A percentile compares a stretch with the other conserved stretches of the same genome.
Conservation (phyloP, 495 filamentous ascomycete genomes). For the Daldinia childiae region DNA sequence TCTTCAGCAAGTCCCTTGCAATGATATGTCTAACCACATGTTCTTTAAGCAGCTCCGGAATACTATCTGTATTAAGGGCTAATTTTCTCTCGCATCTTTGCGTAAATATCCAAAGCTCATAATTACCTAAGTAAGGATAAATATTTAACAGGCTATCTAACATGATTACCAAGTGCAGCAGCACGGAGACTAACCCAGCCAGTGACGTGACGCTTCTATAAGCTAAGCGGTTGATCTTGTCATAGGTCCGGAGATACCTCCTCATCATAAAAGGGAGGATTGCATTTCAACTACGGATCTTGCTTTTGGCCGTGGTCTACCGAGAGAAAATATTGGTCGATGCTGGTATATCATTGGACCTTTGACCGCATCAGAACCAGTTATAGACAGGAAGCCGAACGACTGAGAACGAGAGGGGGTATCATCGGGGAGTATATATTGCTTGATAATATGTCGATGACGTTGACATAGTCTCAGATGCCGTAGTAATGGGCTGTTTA, state of each 20-base stretch:
- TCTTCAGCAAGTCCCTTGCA: no score
- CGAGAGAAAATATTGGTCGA: neutral
- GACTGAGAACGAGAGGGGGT: neutral
- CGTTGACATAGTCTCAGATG: neutral
- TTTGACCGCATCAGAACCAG: neutral
- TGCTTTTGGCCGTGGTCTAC: neutral
- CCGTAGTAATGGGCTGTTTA: constrained; percentile 1
- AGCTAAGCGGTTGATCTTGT: neutral
- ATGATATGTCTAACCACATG: no score
- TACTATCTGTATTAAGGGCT: no score
- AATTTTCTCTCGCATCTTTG: no score
- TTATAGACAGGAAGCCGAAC: neutral
- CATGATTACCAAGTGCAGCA: neutral
- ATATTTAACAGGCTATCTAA: no score
- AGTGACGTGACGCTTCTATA: neutral
- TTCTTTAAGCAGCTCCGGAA: no score
- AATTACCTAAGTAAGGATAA: no score
- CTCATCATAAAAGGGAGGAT: neutral
- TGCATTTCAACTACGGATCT: neutral
- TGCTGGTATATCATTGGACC: neutral
- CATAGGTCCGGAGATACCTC: neutral
- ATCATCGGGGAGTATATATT: neutral
- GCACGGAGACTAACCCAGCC: neutral
- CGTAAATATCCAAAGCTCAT: no score
- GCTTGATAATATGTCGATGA: neutral